Evolutionary conservation across 2,329 filamentous ascomycete genomes (phyloP).

Genomic region (Stemphylium beticola): DNA sequence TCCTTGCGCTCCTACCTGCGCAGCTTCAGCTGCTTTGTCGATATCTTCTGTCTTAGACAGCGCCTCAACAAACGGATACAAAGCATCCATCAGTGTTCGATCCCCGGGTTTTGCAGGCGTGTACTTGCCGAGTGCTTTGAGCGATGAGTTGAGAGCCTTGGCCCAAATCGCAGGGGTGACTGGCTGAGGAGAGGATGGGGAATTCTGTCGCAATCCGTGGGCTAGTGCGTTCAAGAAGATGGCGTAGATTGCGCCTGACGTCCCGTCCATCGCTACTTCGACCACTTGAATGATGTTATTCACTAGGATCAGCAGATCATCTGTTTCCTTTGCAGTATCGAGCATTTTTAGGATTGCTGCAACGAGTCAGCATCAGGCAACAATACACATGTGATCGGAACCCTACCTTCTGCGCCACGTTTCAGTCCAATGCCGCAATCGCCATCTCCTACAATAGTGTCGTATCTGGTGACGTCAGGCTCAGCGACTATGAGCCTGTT

Average conservation of each 20-base stretch:
- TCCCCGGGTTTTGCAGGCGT: slow-evolving; percentile 91
- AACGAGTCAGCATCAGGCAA: slow-evolving; percentile 31
- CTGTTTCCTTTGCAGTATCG: slow-evolving; percentile 52
- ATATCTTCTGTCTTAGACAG: slow-evolving; percentile 70
- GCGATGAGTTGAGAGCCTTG: slow-evolving; percentile 72
- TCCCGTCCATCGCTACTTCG: slow-evolving; percentile 75
- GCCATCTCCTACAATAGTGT: slow-evolving; percentile 86
- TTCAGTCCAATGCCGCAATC: slow-evolving; percentile 88
- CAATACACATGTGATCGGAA: slow-evolving; percentile 40
- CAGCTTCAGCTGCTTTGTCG: slow-evolving; percentile 75
- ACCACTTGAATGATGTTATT: slow-evolving; percentile 67
- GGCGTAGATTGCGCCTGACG: slow-evolving; percentile 77
- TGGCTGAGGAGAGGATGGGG: slow-evolving; percentile 52
- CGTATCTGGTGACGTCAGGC: slow-evolving; percentile 69
- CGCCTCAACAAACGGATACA: slow-evolving; percentile 83
- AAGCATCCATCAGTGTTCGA: slow-evolving; percentile 85
- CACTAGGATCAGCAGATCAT: slow-evolving; percentile 66
- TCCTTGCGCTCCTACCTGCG: slow-evolving; percentile 75
- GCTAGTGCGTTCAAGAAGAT: slow-evolving; percentile 91
- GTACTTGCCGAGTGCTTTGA: slow-evolving; percentile 71
- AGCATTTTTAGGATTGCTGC: slow-evolving; percentile 53
- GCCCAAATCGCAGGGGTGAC: slow-evolving; percentile 64
- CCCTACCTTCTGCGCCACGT: slow-evolving; percentile 75
- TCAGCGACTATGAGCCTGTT: slow-evolving; percentile 69
- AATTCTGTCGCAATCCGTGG: slow-evolving; percentile 66